phyloP scores from a whole-genome alignment of 108 stramenopile genomes.

The Hondaea fermentalgiana region DNA sequence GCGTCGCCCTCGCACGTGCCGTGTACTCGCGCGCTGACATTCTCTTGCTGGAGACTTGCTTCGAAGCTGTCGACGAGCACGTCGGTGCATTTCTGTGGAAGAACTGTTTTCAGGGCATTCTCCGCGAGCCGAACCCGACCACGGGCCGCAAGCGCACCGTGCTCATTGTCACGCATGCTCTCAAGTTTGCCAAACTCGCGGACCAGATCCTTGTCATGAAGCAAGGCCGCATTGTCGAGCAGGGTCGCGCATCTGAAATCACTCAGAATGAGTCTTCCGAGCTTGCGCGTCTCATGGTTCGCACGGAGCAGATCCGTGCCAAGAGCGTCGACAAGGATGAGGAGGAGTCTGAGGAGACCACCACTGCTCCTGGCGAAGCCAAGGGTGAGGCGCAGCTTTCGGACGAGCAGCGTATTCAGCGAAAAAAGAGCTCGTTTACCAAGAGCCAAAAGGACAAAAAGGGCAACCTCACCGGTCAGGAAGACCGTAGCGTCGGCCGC shows the following conservation, averaged over 20 bases:
- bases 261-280: slow-evolving; percentile 22
- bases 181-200: slow-evolving; percentile 68
- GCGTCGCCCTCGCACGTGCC: slow-evolving; percentile 89
- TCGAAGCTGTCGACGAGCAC: slow-evolving; percentile 86
- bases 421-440: neutral
- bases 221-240: slow-evolving; percentile 66
- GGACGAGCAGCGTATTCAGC: neutral
- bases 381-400: neutral
- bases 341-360: neutral
- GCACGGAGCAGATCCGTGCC: neutral
- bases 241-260: slow-evolving; percentile 65
- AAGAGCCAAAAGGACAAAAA: neutral
- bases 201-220: slow-evolving; percentile 64
- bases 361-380: neutral
- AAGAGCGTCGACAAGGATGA: neutral
- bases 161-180: slow-evolving; percentile 81
- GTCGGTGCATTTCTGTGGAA: slow-evolving; percentile 79
- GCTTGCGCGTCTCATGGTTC: neutral
- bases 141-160: slow-evolving; percentile 42
- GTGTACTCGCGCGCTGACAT: slow-evolving; percentile 80
- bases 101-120: slow-evolving; percentile 68
- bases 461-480: slow-evolving; percentile 26
- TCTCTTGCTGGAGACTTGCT: slow-evolving; percentile 78
- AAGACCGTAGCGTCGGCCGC: slow-evolving; percentile 45
- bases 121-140: slow-evolving; percentile 28